Conservation (phyloP, 345 rosid species). For the Punica granatum region DNA sequence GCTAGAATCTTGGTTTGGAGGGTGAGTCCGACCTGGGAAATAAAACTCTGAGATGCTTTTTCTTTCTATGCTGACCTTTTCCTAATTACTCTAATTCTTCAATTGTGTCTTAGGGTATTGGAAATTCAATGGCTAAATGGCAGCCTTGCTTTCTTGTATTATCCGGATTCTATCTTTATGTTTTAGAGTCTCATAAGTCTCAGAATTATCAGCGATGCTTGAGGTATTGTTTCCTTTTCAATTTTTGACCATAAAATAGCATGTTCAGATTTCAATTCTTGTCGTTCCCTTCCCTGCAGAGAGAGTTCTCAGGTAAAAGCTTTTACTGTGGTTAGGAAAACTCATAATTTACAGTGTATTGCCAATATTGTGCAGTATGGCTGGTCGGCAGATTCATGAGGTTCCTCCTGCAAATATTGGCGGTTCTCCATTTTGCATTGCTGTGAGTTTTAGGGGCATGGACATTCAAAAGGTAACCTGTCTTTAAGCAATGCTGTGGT, state of each 20-base stretch:
- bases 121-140: conserved; percentile 90
- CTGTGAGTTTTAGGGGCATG: conserved; percentile 70
- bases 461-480: conserved; percentile 59
- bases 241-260: conserved; percentile 2
- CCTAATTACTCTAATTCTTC: conserved; percentile 2
- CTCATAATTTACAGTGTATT: neutral
- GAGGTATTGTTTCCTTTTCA: conserved; percentile 44
- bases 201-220: conserved; percentile 72
- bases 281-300: neutral
- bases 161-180: conserved; percentile 81
- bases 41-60: conserved; percentile 16
- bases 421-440: conserved; percentile 76
- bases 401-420: conserved; percentile 73
- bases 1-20: conserved; percentile 92
- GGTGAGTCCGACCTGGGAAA: conserved; percentile 34
- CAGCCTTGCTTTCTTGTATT: conserved; percentile 81
- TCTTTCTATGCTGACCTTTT: conserved; percentile 13
- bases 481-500: conserved; percentile 12
- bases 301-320: neutral
- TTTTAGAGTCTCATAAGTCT: conserved; percentile 74
- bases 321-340: neutral
- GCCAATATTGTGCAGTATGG: conserved; percentile 61
- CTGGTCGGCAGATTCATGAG: conserved; percentile 84
- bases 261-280: neutral
- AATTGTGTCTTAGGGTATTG: conserved; percentile 68